Evolutionary conservation across 306 rosid genomes (phyloP).

Genomic region (Malus fusca): DNA sequence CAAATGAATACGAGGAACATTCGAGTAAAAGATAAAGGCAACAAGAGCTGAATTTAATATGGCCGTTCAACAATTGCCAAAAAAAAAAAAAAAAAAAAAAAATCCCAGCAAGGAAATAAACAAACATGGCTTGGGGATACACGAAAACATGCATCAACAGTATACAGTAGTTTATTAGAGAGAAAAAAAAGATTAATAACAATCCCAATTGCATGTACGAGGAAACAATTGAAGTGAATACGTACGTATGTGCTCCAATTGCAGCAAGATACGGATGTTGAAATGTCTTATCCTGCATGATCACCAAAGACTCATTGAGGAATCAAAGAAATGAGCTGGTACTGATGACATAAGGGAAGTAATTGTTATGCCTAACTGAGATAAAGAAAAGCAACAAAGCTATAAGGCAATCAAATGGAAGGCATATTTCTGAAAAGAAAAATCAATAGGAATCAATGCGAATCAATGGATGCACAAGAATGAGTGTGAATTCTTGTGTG

Average conservation of each 20-base stretch:
- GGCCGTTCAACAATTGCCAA: not conserved
- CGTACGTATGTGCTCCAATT: constrained; percentile 90
- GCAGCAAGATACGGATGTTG: constrained; percentile 86
- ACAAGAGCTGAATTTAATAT: not conserved
- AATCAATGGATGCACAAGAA: not conserved
- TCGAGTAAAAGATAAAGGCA: not conserved
- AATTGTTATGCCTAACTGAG: not conserved
- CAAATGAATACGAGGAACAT: not conserved
- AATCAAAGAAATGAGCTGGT: not conserved
- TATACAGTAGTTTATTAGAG: not conserved
- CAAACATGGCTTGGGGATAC: not conserved
- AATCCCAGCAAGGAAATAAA: not conserved
- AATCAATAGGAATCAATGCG: not conserved
- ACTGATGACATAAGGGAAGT: not conserved
- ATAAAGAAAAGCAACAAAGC: not conserved
- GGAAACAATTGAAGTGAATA: not conserved
- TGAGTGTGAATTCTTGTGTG: not conserved
- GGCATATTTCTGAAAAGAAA: not conserved
- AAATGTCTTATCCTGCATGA: constrained; percentile 88
- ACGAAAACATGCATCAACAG: not conserved
- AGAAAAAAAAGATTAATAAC: not conserved
- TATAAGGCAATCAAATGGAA: not conserved
- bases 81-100: not conserved
- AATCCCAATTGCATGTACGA: not conserved
- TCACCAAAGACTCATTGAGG: constrained; percentile 14